Percentiles rank a stretch among this genome's conserved stretches.
phyloP scores from a whole-genome alignment of 1,139 yeast species.

The Candida sp. region DNA sequence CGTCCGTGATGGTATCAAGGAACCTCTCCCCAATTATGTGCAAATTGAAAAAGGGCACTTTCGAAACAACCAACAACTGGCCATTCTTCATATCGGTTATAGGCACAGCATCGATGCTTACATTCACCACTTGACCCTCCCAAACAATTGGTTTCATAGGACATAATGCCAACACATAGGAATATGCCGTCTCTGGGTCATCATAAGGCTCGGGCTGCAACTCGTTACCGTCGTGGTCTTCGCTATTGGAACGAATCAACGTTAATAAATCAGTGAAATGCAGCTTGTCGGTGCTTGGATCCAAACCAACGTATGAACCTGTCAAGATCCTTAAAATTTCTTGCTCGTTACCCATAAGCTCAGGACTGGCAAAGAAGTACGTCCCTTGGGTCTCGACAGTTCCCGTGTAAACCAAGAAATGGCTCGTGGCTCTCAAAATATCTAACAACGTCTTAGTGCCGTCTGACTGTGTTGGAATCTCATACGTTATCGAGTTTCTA shows the following conservation, averaged over 20 bases:
- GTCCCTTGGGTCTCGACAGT: constrained; percentile 77
- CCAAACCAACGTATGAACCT: constrained; percentile 48
- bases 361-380: constrained; percentile 71
- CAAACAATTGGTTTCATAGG: constrained; percentile 89
- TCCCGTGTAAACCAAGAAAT: constrained; percentile 80
- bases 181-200: constrained; percentile 29
- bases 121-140: constrained; percentile 80
- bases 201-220: constrained; percentile 23
- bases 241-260: constrained; percentile 18
- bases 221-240: constrained; percentile 16
- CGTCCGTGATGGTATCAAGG: constrained; percentile 57
- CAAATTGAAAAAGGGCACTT: constrained; percentile 40
- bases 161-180: constrained; percentile 75
- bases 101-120: constrained; percentile 53
- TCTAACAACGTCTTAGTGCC: constrained; percentile 60
- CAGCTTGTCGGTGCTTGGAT: constrained; percentile 28
- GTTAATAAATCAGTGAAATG: constrained; percentile 38
- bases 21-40: constrained; percentile 46
- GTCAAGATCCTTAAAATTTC: constrained; percentile 48
- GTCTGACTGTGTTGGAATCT: constrained; percentile 52
- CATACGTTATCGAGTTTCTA: constrained; percentile 76
- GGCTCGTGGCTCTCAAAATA: constrained; percentile 64
- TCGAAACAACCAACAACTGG: constrained; percentile 68
- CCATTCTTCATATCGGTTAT: constrained; percentile 65
- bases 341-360: constrained; percentile 48